Evolutionary conservation across 1,284 basidiomycete genomes (phyloP).

Genomic region (Ceratobasidium papillatum): DNA sequence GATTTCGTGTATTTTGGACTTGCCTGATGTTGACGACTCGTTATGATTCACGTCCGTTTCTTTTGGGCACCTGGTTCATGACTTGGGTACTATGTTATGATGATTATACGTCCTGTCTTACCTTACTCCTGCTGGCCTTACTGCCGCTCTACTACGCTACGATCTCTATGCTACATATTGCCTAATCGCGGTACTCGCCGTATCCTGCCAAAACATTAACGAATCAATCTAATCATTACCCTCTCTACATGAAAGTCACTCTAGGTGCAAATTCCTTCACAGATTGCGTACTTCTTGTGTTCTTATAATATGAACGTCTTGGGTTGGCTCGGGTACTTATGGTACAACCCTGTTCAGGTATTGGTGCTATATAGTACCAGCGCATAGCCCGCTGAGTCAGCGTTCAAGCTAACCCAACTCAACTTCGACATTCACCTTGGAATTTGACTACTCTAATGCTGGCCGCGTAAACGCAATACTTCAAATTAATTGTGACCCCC

Average conservation of each 20-base stretch:
- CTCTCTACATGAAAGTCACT: no score
- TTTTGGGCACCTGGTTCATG: conserved; percentile 12
- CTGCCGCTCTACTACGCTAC: conserved; percentile 10
- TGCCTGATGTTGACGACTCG: conserved; percentile 1
- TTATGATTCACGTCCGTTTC: conserved; percentile 22
- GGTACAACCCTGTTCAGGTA: no score
- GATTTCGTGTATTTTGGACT: conserved; percentile 1
- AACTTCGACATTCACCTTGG: not conserved
- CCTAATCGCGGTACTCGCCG: conserved; percentile 32
- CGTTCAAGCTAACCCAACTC: not conserved
- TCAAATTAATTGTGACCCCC: not conserved
- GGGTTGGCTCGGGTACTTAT: no score
- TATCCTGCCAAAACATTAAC: conserved; percentile 17
- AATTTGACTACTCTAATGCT: not conserved
- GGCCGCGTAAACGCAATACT: not conserved
- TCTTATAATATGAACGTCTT: no score
- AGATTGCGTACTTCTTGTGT: no score
- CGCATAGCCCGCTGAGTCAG: not conserved
- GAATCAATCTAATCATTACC: not conserved
- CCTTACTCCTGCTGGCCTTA: not conserved
- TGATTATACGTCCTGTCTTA: conserved; percentile 7
- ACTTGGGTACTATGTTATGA: not conserved
- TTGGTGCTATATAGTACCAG: no score
- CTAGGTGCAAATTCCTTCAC: no score
- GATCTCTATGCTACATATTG: conserved; percentile 25